Percentiles rank a stretch among this genome's conserved stretches.
phyloP scores from a whole-genome alignment of 1,284 basidiomycete genomes.

The Neonothopanus nambi region DNA sequence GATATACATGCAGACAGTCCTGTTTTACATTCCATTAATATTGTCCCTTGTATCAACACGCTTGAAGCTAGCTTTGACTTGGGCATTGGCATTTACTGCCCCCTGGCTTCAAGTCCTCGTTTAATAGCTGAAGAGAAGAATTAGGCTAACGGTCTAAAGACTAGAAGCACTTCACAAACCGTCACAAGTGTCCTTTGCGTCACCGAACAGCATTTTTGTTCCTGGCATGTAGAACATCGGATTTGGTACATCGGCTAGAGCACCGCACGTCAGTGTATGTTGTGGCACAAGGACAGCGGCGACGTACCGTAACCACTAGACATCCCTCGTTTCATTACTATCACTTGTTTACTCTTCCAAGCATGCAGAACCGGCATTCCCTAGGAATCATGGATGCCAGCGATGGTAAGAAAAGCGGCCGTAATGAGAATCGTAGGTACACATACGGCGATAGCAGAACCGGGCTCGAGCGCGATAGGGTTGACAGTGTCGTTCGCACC shows the following conservation, averaged over 20 bases:
- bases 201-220: conserved; percentile 87
- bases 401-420: background rate
- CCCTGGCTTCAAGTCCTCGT: conserved; percentile 47
- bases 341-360: conserved; percentile 88
- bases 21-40: too few relatives aligned
- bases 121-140: conserved; percentile 48
- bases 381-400: conserved; percentile 25
- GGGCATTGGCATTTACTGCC: background rate
- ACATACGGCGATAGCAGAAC: conserved; percentile 72
- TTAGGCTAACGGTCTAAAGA: background rate
- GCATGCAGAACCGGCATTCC: conserved; percentile 89
- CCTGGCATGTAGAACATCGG: conserved; percentile 89
- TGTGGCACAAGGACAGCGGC: conserved; percentile 11
- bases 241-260: conserved; percentile 79
- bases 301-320: conserved; percentile 75
- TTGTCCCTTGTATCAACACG: too few relatives aligned
- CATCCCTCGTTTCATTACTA: conserved; percentile 89
- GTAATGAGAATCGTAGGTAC: background rate
- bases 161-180: conserved; percentile 46
- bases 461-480: conserved; percentile 84
- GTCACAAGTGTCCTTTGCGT: conserved; percentile 85
- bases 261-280: conserved; percentile 5
- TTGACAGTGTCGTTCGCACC: conserved; percentile 92
- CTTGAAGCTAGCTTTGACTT: too few relatives aligned
- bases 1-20: too few relatives aligned